These are phyloP conservation scores for Trichoderma gracile DNA, from an alignment of 2,329 filamentous ascomycete genomes.

Conservation along the genomic window DNA sequence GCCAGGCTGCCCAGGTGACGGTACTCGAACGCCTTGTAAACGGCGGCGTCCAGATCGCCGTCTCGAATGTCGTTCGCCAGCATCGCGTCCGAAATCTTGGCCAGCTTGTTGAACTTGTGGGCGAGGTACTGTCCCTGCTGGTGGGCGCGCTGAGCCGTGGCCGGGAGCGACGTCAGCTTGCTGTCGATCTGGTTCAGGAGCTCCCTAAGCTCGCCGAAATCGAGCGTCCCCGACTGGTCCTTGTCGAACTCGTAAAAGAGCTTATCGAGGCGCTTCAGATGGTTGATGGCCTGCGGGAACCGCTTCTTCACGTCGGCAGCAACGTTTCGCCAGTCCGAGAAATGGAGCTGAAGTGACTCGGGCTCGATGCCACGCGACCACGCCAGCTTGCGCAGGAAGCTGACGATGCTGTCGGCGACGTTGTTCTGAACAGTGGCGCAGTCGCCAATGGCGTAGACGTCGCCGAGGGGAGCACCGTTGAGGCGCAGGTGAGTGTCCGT, in stretches of 20 bases:
- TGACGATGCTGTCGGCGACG: slow-evolving; percentile 84
- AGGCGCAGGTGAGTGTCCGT: slow-evolving; percentile 92
- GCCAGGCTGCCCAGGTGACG: slow-evolving; percentile 87
- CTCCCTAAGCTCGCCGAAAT: slow-evolving; percentile 88
- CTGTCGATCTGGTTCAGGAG: slow-evolving; percentile 89
- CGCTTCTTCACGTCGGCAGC: slow-evolving; percentile 80
- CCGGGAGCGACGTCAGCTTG: slow-evolving; percentile 91
- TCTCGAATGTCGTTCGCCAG: slow-evolving; percentile 78
- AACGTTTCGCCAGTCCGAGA: slow-evolving; percentile 83
- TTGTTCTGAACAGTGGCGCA: slow-evolving; percentile 98
- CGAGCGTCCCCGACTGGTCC: slow-evolving; percentile 87
- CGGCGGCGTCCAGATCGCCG: slow-evolving; percentile 86
- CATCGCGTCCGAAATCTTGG: slow-evolving; percentile 73
- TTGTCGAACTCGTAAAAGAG: slow-evolving; percentile 91
- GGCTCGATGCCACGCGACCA: slow-evolving; percentile 92
- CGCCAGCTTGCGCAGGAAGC: slow-evolving; percentile 83
- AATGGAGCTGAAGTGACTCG: slow-evolving; percentile 81
- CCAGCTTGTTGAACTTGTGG: slow-evolving; percentile 90
- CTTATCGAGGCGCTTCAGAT: slow-evolving; percentile 85
- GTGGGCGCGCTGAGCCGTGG: slow-evolving; percentile 93
- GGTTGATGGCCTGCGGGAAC: slow-evolving; percentile 86
- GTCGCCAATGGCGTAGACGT: slow-evolving; percentile 95
- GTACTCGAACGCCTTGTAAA: slow-evolving; percentile 95
- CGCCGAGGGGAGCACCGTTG: slow-evolving; percentile 83
- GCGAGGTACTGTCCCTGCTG: slow-evolving; percentile 94